phyloP scores from a whole-genome alignment of 2,329 filamentous ascomycete genomes.

The Dothideomycetes sp. region DNA sequence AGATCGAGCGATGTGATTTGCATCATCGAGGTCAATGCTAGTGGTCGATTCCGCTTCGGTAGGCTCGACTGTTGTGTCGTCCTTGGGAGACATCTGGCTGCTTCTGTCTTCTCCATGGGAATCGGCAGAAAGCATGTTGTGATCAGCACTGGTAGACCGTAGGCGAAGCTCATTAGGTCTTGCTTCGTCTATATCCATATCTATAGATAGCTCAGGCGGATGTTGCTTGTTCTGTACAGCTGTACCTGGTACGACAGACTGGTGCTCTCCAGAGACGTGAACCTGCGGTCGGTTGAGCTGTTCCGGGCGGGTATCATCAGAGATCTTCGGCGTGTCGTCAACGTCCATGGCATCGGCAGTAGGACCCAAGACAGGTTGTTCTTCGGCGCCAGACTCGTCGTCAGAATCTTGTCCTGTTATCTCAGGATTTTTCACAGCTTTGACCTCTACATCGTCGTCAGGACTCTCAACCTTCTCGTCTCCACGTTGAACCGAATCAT shows the following conservation, averaged over 20 bases:
- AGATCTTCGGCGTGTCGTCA: not conserved
- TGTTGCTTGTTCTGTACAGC: not conserved
- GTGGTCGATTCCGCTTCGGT: constrained; percentile 17
- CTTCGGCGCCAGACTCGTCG: not conserved
- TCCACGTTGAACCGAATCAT: constrained; percentile 15
- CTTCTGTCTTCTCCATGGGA: constrained; percentile 15
- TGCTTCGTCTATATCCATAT: not conserved
- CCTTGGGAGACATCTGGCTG: constrained; percentile 15
- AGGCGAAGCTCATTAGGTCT: not conserved
- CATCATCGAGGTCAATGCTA: constrained; percentile 15
- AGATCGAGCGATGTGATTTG: constrained; percentile 14
- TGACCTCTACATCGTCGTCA: constrained; percentile 4
- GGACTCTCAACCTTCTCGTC: constrained; percentile 14
- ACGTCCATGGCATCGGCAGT: not conserved
- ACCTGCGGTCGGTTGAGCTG: too few relatives aligned
- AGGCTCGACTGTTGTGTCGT: constrained; percentile 15
- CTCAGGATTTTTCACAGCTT: constrained; percentile 1
- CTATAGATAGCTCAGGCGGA: not conserved
- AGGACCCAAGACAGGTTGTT: not conserved
- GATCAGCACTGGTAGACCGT: constrained; percentile 2
- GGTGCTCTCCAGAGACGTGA: too few relatives aligned
- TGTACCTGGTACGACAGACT: too few relatives aligned
- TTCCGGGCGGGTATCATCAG: too few relatives aligned
- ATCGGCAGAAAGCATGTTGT: constrained; percentile 11
- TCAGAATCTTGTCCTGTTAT: not conserved